Evolutionary conservation across 306 rosid species (phyloP).

Genomic region (Rosa persica): DNA sequence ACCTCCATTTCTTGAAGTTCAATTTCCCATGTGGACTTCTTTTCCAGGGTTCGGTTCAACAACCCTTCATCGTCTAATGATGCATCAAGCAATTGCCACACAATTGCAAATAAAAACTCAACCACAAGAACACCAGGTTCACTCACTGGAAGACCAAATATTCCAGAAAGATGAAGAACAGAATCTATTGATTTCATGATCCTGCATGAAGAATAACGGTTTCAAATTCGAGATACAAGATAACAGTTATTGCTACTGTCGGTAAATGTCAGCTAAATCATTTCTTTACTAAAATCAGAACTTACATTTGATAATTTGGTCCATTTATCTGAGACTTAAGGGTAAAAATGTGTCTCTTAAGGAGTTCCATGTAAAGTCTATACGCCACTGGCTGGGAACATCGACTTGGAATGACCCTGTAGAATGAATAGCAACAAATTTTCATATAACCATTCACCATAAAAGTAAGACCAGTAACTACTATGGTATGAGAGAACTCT

Average conservation of each 20-base stretch:
- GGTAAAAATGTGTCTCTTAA: constrained; percentile 69
- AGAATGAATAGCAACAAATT: constrained; percentile 12
- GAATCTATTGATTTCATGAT: constrained; percentile 73
- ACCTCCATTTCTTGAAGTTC: constrained; percentile 76
- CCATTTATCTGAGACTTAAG: constrained; percentile 67
- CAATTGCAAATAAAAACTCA: constrained; percentile 74
- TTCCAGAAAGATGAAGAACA: constrained; percentile 68
- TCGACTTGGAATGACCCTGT: constrained; percentile 87
- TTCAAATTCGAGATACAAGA: constrained; percentile 29
- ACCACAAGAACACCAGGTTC: constrained; percentile 89
- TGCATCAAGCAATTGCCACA: constrained; percentile 92
- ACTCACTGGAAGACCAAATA: constrained; percentile 57
- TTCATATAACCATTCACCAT: background rate
- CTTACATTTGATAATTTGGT: constrained; percentile 68
- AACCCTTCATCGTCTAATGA: constrained; percentile 85
- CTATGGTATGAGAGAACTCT: background rate
- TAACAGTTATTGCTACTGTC: background rate
- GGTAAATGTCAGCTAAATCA: background rate
- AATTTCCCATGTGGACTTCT: constrained; percentile 66
- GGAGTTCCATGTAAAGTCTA: constrained; percentile 81
- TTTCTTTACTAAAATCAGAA: background rate
- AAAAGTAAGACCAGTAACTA: background rate
- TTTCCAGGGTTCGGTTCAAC: constrained; percentile 56
- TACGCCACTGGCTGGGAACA: constrained; percentile 74
- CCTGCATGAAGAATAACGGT: constrained; percentile 49